Conservation (phyloP, 805 yeast genomes). For the Tetrapisispora taiwanensis region DNA sequence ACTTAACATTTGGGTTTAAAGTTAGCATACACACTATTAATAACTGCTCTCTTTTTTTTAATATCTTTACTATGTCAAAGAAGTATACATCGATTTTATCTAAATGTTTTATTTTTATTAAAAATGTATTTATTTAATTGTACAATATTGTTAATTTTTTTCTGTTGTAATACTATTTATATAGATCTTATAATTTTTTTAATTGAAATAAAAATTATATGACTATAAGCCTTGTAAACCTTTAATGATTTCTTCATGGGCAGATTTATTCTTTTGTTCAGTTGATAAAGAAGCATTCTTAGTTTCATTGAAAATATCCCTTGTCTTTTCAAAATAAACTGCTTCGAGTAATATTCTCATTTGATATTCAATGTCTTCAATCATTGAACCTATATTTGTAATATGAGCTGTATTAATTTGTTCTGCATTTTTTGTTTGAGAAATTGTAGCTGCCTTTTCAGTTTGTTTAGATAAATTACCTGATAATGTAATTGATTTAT, state of each 20-base stretch:
- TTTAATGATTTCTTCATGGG: slow-evolving; percentile 30
- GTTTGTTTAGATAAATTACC: slow-evolving; percentile 84
- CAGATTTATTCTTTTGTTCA: slow-evolving; percentile 18
- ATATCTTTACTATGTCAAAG: no score
- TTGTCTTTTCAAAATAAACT: slow-evolving; percentile 90
- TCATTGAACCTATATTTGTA: slow-evolving; percentile 71
- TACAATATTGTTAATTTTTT: no score
- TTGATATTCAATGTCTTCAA: slow-evolving; percentile 83
- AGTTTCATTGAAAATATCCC: slow-evolving; percentile 70
- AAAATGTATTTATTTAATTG: no score
- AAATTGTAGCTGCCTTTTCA: slow-evolving; percentile 39
- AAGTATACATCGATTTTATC: no score
- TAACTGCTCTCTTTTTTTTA: no score
- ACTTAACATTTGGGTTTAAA: no score
- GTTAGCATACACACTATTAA: no score
- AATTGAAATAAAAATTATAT: no score
- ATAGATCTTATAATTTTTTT: no score
- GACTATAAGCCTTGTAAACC: slow-evolving; percentile 26
- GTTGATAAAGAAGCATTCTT: slow-evolving; percentile 31
- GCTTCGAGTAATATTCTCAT: slow-evolving; percentile 82
- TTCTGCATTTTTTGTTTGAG: slow-evolving; percentile 16
- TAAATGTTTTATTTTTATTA: no score
- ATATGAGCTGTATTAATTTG: slow-evolving; percentile 54
- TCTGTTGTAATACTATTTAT: background rate
- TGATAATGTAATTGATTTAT: slow-evolving; percentile 35